A percentile compares a stretch with the other conserved stretches of the same genome.
Evolutionary conservation across 169 alveolate species (phyloP).

Genomic region (Plasmodium reichenowi): DNA sequence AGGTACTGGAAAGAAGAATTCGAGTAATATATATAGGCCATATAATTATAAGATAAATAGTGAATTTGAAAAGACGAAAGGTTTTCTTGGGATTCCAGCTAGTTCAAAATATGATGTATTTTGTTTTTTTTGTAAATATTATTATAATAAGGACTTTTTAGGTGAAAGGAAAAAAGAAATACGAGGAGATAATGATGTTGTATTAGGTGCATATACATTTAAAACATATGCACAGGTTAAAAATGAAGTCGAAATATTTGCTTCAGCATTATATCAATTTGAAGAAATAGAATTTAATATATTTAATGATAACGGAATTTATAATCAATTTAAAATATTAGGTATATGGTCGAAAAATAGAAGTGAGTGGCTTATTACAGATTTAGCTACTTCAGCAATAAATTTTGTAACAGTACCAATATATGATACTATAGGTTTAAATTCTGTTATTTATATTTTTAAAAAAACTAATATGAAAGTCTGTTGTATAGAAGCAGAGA

Average conservation of each 20-base stretch:
- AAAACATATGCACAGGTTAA: slow-evolving; percentile 69
- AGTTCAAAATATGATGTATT: slow-evolving; percentile 26
- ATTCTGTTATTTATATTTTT: slow-evolving; percentile 65
- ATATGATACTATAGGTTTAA: slow-evolving; percentile 85
- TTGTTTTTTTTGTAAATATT: slow-evolving; percentile 36
- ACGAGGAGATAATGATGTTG: slow-evolving; percentile 17
- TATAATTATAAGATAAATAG: slow-evolving; percentile 21
- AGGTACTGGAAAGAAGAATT: slow-evolving; percentile 53
- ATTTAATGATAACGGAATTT: slow-evolving; percentile 48
- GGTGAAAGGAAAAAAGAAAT: slow-evolving; percentile 77
- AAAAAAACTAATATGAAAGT: slow-evolving; percentile 75
- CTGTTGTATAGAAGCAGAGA: slow-evolving; percentile 83
- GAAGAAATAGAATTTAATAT: slow-evolving; percentile 34
- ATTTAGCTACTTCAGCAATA: slow-evolving; percentile 82
- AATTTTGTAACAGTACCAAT: slow-evolving; percentile 84
- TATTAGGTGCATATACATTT: slow-evolving; percentile 61
- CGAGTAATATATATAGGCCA: slow-evolving; percentile 52
- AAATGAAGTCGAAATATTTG: slow-evolving; percentile 61
- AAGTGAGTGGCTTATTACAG: slow-evolving; percentile 85
- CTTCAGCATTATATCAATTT: slow-evolving; percentile 71
- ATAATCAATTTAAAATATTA: slow-evolving; percentile 69
- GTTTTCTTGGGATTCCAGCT: slow-evolving; percentile 17
- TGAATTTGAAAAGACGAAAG: slow-evolving; percentile 9
- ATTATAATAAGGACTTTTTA: slow-evolving; percentile 25
- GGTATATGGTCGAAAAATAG: slow-evolving; percentile 87